A percentile compares a stretch with the other conserved stretches of the same genome.
Evolutionary conservation across 306 rosid species (phyloP).

Genomic region (Arachis hypogaea): DNA sequence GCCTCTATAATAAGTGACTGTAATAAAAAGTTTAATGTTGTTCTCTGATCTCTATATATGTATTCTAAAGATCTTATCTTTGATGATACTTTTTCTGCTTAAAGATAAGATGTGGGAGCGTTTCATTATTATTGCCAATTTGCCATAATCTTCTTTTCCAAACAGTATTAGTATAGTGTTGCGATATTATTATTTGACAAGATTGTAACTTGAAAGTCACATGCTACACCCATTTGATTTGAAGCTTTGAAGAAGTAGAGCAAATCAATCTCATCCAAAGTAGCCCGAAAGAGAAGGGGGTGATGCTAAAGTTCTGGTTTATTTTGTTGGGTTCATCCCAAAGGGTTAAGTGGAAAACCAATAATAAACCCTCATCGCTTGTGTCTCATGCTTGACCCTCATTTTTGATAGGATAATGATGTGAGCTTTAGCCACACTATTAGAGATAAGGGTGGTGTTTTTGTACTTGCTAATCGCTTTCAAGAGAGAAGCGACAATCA

Average conservation of each 20-base stretch:
- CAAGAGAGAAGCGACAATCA: conserved; percentile 41
- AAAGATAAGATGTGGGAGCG: conserved; percentile 54
- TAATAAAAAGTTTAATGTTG: too few relatives aligned
- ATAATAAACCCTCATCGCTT: background rate
- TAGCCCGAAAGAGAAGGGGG: conserved; percentile 26
- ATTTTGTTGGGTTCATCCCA: conserved; percentile 8
- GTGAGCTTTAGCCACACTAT: conserved; percentile 48
- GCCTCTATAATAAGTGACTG: too few relatives aligned
- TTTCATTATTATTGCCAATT: conserved; percentile 28
- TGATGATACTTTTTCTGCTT: conserved; percentile 35
- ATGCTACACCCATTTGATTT: conserved; percentile 39
- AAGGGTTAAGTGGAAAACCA: conserved; percentile 9
- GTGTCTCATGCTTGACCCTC: conserved; percentile 31
- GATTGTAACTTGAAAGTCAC: conserved; percentile 38
- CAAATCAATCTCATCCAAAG: conserved; percentile 31
- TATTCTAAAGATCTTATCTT: conserved; percentile 62
- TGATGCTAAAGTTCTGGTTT: conserved; percentile 38
- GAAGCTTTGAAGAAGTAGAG: conserved; percentile 5
- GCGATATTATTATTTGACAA: conserved; percentile 49
- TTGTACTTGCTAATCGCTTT: conserved; percentile 55
- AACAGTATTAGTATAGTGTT: conserved; percentile 31
- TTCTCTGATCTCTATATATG: background rate
- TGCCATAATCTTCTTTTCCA: conserved; percentile 39
- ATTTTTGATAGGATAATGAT: conserved; percentile 47
- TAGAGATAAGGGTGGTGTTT: conserved; percentile 56